Conservation (phyloP, 2,329 filamentous ascomycete species). For the Phialemonium atrogriseum region DNA sequence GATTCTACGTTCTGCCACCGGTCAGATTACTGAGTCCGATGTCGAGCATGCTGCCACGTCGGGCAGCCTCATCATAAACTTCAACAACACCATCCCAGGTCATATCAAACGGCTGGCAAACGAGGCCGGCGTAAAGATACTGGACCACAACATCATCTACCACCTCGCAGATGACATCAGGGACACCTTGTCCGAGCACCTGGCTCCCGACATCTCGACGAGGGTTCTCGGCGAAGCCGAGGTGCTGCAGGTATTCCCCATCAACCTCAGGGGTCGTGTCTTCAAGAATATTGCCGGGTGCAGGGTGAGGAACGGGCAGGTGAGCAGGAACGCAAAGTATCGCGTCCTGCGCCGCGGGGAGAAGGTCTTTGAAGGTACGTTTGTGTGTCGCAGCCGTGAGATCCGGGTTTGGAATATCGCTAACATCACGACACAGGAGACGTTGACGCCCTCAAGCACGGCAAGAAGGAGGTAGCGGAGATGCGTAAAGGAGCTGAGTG, state of each 20-base stretch:
- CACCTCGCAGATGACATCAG: constrained; percentile 67
- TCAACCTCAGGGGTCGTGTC: constrained; percentile 65
- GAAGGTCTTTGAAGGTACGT: constrained; percentile 74
- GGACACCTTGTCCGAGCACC: constrained; percentile 56
- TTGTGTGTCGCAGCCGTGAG: too few species aligned
- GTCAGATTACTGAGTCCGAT: constrained; percentile 75
- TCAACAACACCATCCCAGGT: constrained; percentile 66
- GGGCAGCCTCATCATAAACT: constrained; percentile 70
- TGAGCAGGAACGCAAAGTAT: constrained; percentile 57
- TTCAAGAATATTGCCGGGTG: constrained; percentile 78
- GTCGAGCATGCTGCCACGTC: constrained; percentile 79
- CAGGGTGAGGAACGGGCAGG: constrained; percentile 71
- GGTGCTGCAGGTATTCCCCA: constrained; percentile 72
- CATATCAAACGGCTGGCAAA: constrained; percentile 64
- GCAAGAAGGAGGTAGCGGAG: constrained; percentile 83
- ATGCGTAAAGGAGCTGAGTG: constrained; percentile 94
- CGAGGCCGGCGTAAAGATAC: constrained; percentile 61
- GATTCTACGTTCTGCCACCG: constrained; percentile 70
- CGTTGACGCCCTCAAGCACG: constrained; percentile 76
- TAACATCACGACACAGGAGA: constrained; percentile 45
- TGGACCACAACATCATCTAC: constrained; percentile 85
- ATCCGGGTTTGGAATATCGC: constrained; percentile 3
- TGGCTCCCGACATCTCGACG: constrained; percentile 58
- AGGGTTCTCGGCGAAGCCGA: constrained; percentile 84
- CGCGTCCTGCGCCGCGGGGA: constrained; percentile 64